Evolutionary conservation across 768 basidiomycete species (phyloP).

Genomic region (Lactarius hengduanensis): DNA sequence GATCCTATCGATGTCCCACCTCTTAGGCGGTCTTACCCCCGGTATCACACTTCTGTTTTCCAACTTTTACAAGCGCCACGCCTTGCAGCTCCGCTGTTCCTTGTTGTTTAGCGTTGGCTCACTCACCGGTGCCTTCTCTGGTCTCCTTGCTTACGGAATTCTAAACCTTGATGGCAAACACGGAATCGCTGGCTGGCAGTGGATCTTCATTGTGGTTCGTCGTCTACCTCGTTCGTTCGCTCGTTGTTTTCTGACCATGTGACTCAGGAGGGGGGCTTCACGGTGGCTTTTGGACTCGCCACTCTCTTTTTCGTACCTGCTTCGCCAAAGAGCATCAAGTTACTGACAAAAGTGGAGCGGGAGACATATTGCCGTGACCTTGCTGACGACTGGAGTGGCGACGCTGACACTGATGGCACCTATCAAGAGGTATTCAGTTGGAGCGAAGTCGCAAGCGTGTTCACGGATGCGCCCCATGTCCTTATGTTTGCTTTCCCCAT

Average conservation of each 20-base stretch:
- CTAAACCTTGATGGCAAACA: slow-evolving; percentile 52
- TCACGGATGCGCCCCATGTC: slow-evolving; percentile 50
- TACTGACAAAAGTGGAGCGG: slow-evolving; percentile 52
- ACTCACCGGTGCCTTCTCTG: slow-evolving; percentile 59
- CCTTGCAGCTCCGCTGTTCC: slow-evolving; percentile 36
- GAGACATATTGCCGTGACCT: slow-evolving; percentile 38
- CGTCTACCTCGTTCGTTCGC: background rate
- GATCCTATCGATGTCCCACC: background rate
- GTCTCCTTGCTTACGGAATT: slow-evolving; percentile 60
- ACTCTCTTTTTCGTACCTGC: slow-evolving; percentile 51
- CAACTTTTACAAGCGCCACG: slow-evolving; percentile 32
- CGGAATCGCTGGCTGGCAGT: slow-evolving; percentile 58
- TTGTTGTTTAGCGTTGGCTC: slow-evolving; percentile 45
- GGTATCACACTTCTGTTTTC: slow-evolving; percentile 32
- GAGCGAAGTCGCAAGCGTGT: slow-evolving; percentile 50
- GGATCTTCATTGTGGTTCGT: slow-evolving; percentile 59
- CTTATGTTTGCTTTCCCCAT: slow-evolving; percentile 49
- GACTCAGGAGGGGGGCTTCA: slow-evolving; percentile 57
- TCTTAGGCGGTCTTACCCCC: slow-evolving; percentile 45
- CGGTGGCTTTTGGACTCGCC: slow-evolving; percentile 51
- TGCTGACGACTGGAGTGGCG: slow-evolving; percentile 31
- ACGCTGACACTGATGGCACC: slow-evolving; percentile 41
- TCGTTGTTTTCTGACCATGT: background rate
- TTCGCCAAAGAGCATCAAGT: slow-evolving; percentile 45
- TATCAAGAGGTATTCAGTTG: slow-evolving; percentile 51